Evolutionary conservation across 2,329 filamentous ascomycete species (phyloP).

Genomic region (Dendryphion nanum): DNA sequence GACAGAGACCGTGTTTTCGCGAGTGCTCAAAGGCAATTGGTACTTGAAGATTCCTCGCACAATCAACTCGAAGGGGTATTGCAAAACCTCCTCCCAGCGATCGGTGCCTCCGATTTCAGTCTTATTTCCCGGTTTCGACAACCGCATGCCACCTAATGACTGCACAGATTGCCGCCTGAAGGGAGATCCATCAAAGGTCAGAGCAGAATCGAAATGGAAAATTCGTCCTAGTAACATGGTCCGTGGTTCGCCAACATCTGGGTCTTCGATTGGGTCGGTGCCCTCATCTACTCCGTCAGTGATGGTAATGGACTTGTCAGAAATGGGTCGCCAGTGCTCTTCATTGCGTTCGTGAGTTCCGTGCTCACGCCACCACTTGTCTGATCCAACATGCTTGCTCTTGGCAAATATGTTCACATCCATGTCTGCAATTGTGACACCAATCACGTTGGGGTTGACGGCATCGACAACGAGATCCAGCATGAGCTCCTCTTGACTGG

Average conservation of each 20-base stretch:
- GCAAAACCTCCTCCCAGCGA: constrained; percentile 85
- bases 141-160: constrained; percentile 79
- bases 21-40: constrained; percentile 59
- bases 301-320: constrained; percentile 6
- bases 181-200: constrained; percentile 87
- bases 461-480: constrained; percentile 86
- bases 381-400: constrained; percentile 77
- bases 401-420: constrained; percentile 94
- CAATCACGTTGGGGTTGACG: constrained; percentile 88
- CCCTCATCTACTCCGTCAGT: constrained; percentile 47
- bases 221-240: constrained; percentile 93
- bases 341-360: constrained; percentile 19
- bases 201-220: constrained; percentile 78
- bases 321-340: constrained; percentile 26
- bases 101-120: constrained; percentile 78
- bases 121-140: constrained; percentile 80
- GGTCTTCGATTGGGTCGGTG: constrained; percentile 64
- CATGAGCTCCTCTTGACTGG: constrained; percentile 93
- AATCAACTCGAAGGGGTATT: constrained; percentile 91
- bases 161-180: constrained; percentile 70
- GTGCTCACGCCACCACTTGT: constrained; percentile 44
- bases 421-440: constrained; percentile 80
- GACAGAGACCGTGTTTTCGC: constrained; percentile 52
- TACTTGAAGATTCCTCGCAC: constrained; percentile 91
- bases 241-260: constrained; percentile 61